phyloP scores from a whole-genome alignment of 1,284 basidiomycete genomes.

The Ceratobasidium papillatum region DNA sequence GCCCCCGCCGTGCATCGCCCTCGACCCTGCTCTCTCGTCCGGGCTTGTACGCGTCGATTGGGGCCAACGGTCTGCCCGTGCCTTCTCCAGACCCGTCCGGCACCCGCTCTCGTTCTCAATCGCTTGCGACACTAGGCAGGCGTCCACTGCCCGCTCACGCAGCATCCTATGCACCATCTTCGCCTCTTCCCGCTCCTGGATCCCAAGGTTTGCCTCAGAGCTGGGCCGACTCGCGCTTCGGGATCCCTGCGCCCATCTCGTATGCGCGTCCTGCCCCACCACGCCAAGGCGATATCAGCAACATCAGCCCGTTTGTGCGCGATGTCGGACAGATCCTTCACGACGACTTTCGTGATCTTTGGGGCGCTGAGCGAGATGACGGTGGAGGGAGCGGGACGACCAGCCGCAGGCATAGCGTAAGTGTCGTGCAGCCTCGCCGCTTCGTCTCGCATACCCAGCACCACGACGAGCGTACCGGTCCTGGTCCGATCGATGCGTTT shows the following conservation, averaged over 20 bases:
- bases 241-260: conserved; percentile 29
- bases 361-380: conserved; percentile 59
- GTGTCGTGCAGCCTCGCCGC: conserved; percentile 77
- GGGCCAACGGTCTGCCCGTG: conserved; percentile 63
- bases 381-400: conserved; percentile 76
- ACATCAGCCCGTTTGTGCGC: conserved; percentile 81
- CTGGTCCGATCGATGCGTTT: conserved; percentile 44
- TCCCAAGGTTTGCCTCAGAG: conserved; percentile 40
- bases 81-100: conserved; percentile 52
- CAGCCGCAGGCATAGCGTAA: conserved; percentile 85
- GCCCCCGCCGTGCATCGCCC: conserved; percentile 47
- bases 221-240: conserved; percentile 52
- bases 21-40: conserved; percentile 52
- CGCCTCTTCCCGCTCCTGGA: conserved; percentile 48
- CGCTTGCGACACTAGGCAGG: conserved; percentile 64
- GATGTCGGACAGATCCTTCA: conserved; percentile 76
- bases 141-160: conserved; percentile 67
- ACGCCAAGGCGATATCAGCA: conserved; percentile 62
- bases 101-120: conserved; percentile 77
- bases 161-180: conserved; percentile 57
- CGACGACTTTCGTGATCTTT: conserved; percentile 71
- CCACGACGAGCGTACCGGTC: conserved; percentile 50
- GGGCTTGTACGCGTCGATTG: conserved; percentile 54
- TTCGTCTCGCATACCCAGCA: conserved; percentile 74
- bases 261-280: conserved; percentile 1